These are phyloP conservation scores for Fusarium oligoseptatum DNA, from an alignment of 2,329 filamentous ascomycete species.

Conservation along the genomic window DNA sequence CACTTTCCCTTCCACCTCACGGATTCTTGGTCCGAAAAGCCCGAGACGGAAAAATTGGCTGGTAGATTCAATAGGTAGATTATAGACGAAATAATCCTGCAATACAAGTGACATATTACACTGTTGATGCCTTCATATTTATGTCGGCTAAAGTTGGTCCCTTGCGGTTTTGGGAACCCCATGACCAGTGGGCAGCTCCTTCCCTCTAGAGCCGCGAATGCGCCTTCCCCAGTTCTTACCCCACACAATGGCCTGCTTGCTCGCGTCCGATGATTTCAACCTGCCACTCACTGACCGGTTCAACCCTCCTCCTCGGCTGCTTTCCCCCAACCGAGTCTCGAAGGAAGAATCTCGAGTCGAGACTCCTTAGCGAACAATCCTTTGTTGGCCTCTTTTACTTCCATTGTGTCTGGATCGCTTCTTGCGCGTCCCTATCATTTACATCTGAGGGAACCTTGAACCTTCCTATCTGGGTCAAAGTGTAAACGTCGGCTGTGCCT, in stretches of 20 bases:
- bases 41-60: background rate
- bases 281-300: conserved; percentile 22
- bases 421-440: background rate
- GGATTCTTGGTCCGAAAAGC: conserved; percentile 3
- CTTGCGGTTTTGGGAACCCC: conserved; percentile 6
- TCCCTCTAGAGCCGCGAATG: conserved; percentile 10
- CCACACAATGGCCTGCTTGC: conserved; percentile 39
- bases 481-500: conserved; percentile 31
- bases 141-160: background rate
- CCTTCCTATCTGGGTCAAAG: conserved; percentile 24
- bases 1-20: background rate
- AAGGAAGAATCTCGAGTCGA: conserved; percentile 5
- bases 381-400: background rate
- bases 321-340: conserved; percentile 20
- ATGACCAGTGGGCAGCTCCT: conserved; percentile 10
- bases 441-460: background rate
- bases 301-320: conserved; percentile 30
- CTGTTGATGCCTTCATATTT: background rate
- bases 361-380: background rate
- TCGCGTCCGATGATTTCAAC: conserved; percentile 23
- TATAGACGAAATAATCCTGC: background rate
- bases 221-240: conserved; percentile 42
- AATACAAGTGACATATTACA: too few relatives aligned
- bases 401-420: background rate
- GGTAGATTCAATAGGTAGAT: background rate